Evolutionary conservation across 1,139 yeast species (phyloP).

Genomic region (Eremothecium coryli): DNA sequence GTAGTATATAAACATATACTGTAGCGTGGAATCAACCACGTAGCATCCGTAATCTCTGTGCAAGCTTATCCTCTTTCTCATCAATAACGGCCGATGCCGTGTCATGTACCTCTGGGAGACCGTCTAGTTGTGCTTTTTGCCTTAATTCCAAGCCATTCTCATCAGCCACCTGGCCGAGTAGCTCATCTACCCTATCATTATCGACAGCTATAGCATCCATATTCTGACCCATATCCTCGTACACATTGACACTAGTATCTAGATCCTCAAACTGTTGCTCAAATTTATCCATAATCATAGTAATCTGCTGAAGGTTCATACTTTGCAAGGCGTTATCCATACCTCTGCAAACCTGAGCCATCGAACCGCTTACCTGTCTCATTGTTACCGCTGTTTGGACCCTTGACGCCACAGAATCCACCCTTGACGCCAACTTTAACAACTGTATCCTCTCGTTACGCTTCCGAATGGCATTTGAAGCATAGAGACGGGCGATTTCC

Average conservation of each 20-base stretch:
- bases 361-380: slow-evolving; percentile 88
- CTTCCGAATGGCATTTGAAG: slow-evolving; percentile 92
- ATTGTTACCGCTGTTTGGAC: slow-evolving; percentile 97
- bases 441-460: slow-evolving; percentile 78
- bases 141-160: slow-evolving; percentile 94
- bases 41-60: slow-evolving; percentile 81
- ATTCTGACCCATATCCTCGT: slow-evolving; percentile 80
- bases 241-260: slow-evolving; percentile 88
- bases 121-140: slow-evolving; percentile 54
- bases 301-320: slow-evolving; percentile 88
- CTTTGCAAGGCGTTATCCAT: slow-evolving; percentile 95
- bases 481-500: slow-evolving; percentile 90
- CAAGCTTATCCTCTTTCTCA: slow-evolving; percentile 78
- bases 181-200: slow-evolving; percentile 87
- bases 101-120: slow-evolving; percentile 34
- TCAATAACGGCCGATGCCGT: slow-evolving; percentile 38
- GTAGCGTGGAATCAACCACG: slow-evolving; percentile 33
- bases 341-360: slow-evolving; percentile 86
- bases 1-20: slow-evolving; percentile 1
- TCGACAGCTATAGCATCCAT: slow-evolving; percentile 74
- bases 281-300: slow-evolving; percentile 94
- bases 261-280: slow-evolving; percentile 93
- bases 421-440: slow-evolving; percentile 73
- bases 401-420: slow-evolving; percentile 92
- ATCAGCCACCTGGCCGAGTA: slow-evolving; percentile 92